A percentile compares a stretch with the other conserved stretches of the same genome.
phyloP scores from a whole-genome alignment of 169 alveolate species.

The Plasmodium inui region DNA sequence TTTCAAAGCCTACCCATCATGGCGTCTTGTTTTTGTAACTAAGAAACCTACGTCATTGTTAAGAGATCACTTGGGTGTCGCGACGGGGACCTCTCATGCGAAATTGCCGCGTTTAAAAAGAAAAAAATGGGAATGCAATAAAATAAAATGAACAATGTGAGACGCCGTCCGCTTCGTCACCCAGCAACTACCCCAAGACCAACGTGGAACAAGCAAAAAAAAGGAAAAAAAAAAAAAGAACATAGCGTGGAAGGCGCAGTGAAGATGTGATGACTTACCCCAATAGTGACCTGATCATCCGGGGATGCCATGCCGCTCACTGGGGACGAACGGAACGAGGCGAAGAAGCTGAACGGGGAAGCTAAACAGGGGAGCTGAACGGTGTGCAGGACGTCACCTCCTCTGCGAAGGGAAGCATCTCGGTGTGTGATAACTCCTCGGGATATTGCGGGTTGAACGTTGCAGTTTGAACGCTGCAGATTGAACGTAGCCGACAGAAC shows the following conservation, averaged over 20 bases:
- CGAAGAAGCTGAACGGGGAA: too few relatives aligned
- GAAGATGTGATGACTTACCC: background rate
- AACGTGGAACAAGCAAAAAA: too few relatives aligned
- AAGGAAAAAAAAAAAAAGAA: background rate
- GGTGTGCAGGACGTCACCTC: background rate
- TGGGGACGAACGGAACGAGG: too few relatives aligned
- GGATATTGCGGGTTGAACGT: background rate
- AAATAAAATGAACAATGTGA: too few relatives aligned
- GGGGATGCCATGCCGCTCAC: background rate
- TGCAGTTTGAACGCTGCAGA: background rate
- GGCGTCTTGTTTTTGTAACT: background rate
- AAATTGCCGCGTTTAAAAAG: background rate
- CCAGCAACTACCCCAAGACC: too few relatives aligned
- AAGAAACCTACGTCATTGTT: background rate
- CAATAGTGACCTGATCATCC: background rate
- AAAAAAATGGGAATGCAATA: too few relatives aligned
- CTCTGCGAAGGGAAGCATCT: background rate
- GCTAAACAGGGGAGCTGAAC: background rate
- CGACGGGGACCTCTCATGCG: background rate
- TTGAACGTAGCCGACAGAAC: background rate
- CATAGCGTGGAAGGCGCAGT: background rate
- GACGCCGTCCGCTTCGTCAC: too few relatives aligned
- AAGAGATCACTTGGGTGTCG: background rate
- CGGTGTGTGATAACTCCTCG: background rate
- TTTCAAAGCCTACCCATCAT: background rate